These are phyloP conservation scores for Termitomyces sp. DNA, from an alignment of 768 basidiomycete species.

Conservation along the genomic window DNA sequence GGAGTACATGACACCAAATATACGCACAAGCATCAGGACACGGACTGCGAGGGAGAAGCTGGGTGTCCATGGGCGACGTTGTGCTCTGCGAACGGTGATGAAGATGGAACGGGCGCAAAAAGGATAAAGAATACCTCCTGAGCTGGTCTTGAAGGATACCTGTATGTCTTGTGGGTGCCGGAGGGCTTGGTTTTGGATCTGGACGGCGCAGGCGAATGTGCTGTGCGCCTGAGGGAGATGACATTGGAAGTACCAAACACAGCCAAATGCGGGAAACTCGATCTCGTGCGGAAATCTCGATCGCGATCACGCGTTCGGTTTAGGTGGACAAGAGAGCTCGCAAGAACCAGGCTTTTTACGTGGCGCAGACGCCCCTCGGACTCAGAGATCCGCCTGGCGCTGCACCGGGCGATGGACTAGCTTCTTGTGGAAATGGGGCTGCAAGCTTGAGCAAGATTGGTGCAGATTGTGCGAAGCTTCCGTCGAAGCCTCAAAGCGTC, in stretches of 20 bases:
- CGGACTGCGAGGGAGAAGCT: constrained; percentile 80
- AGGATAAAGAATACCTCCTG: constrained; percentile 44
- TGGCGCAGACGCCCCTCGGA: constrained; percentile 4
- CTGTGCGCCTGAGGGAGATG: constrained; percentile 25
- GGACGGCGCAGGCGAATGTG: constrained; percentile 47
- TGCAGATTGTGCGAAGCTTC: constrained; percentile 13
- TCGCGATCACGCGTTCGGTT: constrained; percentile 3
- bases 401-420: constrained; percentile 7
- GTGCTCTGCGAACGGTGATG: constrained; percentile 37
- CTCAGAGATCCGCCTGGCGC: constrained; percentile 1
- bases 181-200: constrained; percentile 19
- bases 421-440: constrained; percentile 8
- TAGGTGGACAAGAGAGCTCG: not conserved
- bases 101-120: not conserved
- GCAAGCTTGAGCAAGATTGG: constrained; percentile 8
- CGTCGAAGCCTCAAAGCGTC: constrained; percentile 10
- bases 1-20: constrained; percentile 88
- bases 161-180: constrained; percentile 40
- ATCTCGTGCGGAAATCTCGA: constrained; percentile 13
- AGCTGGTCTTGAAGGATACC: constrained; percentile 80
- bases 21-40: constrained; percentile 73
- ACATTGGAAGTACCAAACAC: constrained; percentile 20
- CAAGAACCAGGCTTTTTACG: constrained; percentile 9
- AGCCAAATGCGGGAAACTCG: constrained; percentile 5
- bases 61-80: constrained; percentile 80